phyloP scores from a whole-genome alignment of 768 basidiomycete genomes.

The Leccinum ochraceum region DNA sequence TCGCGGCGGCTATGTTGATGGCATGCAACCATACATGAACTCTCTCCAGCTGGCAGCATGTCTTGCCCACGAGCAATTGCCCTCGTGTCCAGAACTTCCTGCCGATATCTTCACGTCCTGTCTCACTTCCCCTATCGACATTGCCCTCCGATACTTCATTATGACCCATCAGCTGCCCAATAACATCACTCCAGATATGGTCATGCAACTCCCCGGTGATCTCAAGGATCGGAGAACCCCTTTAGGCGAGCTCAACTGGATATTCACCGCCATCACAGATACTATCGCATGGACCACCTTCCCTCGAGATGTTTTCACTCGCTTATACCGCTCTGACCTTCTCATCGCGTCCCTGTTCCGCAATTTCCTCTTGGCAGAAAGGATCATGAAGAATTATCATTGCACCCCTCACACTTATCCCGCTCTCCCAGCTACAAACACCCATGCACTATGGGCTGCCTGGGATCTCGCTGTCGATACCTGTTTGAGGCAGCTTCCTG shows the following conservation, averaged over 20 bases:
- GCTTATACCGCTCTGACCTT: constrained; percentile 92
- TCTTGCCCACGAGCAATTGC: constrained; percentile 85
- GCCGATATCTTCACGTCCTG: constrained; percentile 98
- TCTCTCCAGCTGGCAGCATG: constrained; percentile 96
- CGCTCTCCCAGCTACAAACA: constrained; percentile 92
- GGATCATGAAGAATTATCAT: constrained; percentile 97
- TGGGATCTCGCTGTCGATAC: constrained; percentile 98
- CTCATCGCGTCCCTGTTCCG: constrained; percentile 96
- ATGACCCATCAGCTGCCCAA: constrained; percentile 87
- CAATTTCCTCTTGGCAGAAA: constrained; percentile 94
- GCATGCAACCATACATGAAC: constrained; percentile 72
- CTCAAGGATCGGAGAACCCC: constrained; percentile 96
- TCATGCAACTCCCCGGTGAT: constrained; percentile 94
- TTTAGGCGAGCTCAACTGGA: constrained; percentile 99
- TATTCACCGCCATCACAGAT: constrained; percentile 98
- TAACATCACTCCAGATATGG: constrained; percentile 83
- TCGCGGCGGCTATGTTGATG: constrained; percentile 60
- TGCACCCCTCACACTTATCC: constrained; percentile 96
- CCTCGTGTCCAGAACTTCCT: constrained; percentile 94
- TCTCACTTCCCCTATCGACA: constrained; percentile 97
- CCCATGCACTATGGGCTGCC: constrained; percentile 93
- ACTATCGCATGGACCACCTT: constrained; percentile 99
- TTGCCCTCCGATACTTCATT: constrained; percentile 90
- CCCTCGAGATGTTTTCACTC: constrained; percentile 89
- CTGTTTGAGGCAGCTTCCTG: constrained; percentile 90